A percentile compares a stretch with the other conserved stretches of the same genome.
phyloP scores from a whole-genome alignment of 768 basidiomycete species.

The Trametes meyenii region DNA sequence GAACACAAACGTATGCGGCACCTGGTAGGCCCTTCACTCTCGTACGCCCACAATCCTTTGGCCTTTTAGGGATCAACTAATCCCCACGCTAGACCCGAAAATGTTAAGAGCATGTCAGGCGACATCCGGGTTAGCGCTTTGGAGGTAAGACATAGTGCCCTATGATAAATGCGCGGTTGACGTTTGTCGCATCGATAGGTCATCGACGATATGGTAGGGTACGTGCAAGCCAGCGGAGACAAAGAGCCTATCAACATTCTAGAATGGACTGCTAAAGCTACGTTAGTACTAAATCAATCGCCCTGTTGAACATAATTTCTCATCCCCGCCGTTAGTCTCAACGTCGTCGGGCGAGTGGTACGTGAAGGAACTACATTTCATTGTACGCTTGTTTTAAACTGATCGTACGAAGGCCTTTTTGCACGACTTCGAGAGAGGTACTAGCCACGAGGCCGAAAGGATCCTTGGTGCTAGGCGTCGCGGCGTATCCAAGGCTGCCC shows the following conservation, averaged over 20 bases:
- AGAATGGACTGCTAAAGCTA: conserved; percentile 23
- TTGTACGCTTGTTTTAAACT: neutral
- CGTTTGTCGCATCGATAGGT: conserved; percentile 2
- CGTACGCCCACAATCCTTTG: conserved; percentile 7
- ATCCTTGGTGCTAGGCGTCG: conserved; percentile 27
- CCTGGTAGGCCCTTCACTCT: conserved; percentile 25
- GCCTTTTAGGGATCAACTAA: neutral
- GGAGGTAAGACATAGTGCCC: neutral
- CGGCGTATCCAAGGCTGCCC: neutral
- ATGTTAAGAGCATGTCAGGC: conserved; percentile 14
- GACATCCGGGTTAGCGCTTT: neutral
- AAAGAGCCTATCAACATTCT: conserved; percentile 3
- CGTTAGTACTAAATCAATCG: conserved; percentile 6
- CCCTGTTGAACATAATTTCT: neutral
- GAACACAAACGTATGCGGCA: conserved; percentile 37
- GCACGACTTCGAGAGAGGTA: conserved; percentile 40
- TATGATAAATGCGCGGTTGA: too few species aligned
- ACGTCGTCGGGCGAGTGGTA: conserved; percentile 6
- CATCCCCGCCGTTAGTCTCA: neutral
- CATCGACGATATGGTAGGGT: neutral
- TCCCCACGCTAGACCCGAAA: neutral
- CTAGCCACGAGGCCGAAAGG: conserved; percentile 28
- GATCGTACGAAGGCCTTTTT: conserved; percentile 32
- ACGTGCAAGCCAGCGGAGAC: neutral
- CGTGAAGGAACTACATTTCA: neutral